These are phyloP conservation scores for Hygrocybe coccinea DNA, from an alignment of 768 basidiomycete species.

Conservation along the genomic window DNA sequence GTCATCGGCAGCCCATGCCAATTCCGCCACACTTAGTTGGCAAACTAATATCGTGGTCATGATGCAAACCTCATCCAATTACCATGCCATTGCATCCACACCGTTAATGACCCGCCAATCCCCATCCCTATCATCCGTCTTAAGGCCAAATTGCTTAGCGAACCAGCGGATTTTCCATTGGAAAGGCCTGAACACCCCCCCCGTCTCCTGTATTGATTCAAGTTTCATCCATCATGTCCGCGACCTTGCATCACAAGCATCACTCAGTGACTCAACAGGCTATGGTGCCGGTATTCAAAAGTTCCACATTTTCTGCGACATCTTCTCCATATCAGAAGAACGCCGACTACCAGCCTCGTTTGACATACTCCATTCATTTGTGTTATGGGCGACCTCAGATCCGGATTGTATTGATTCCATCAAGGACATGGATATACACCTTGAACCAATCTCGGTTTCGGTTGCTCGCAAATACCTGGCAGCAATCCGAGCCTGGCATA, in stretches of 20 bases:
- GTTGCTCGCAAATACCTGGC: slow-evolving; percentile 32
- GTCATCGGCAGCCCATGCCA: slow-evolving; percentile 1
- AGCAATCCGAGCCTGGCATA: slow-evolving; percentile 35
- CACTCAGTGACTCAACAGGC: slow-evolving; percentile 15
- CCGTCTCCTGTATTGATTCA: no score
- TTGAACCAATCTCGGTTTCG: slow-evolving; percentile 28
- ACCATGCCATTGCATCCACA: not conserved
- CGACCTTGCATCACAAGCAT: slow-evolving; percentile 16
- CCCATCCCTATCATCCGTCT: slow-evolving; percentile 14
- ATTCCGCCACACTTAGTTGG: slow-evolving; percentile 13
- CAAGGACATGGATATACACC: slow-evolving; percentile 10
- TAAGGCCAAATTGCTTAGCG: slow-evolving; percentile 22
- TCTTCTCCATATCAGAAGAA: slow-evolving; percentile 25
- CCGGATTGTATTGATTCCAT: slow-evolving; percentile 13
- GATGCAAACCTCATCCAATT: not conserved
- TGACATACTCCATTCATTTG: slow-evolving; percentile 34
- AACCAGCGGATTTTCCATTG: slow-evolving; percentile 26
- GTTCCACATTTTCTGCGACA: no score
- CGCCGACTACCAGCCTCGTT: slow-evolving; percentile 25
- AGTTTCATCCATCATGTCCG: slow-evolving; percentile 17
- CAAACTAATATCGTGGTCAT: slow-evolving; percentile 14
- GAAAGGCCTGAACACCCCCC: slow-evolving; percentile 30
- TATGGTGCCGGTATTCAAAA: slow-evolving; percentile 22
- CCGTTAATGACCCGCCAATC: not conserved
- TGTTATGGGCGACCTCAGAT: no score